Conservation (phyloP, 441 rosid genomes). For the Arabidopsis hybrid region DNA sequence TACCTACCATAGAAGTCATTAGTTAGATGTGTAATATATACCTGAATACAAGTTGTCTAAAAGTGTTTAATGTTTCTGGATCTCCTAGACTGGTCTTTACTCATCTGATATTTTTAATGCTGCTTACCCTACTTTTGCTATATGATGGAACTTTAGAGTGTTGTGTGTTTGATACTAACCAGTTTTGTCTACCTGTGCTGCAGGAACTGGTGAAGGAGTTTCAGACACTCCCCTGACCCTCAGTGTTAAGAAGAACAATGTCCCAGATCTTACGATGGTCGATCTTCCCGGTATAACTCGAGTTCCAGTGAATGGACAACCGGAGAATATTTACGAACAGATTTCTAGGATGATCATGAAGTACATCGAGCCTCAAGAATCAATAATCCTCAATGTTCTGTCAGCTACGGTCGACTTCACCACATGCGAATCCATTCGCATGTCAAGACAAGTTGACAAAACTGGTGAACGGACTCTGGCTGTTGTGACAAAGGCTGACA, state of each 20-base stretch:
- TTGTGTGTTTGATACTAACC: no score
- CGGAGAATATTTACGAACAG: constrained; percentile 47
- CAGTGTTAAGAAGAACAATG: constrained; percentile 39
- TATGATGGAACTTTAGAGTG: not conserved
- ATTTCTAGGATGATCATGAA: constrained; percentile 48
- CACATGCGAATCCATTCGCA: not conserved
- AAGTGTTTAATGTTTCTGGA: no score
- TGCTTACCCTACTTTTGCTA: no score
- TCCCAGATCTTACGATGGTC: constrained; percentile 52
- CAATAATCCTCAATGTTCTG: constrained; percentile 52
- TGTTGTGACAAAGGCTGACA: constrained; percentile 47
- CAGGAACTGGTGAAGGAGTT: constrained; percentile 16
- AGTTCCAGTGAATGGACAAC: constrained; percentile 51
- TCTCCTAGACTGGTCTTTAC: no score
- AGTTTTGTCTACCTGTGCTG: not conserved
- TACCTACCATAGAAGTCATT: no score
- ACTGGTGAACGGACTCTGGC: constrained; percentile 49
- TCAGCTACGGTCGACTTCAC: constrained; percentile 49
- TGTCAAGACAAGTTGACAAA: not conserved
- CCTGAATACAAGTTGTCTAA: no score
- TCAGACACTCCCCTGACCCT: constrained; percentile 23
- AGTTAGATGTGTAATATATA: no score
- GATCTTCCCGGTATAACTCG: constrained; percentile 47
- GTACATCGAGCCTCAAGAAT: constrained; percentile 49
- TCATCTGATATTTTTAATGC: no score